These are phyloP conservation scores for Podaxis sp. DNA, from an alignment of 768 basidiomycete genomes.

Conservation along the genomic window DNA sequence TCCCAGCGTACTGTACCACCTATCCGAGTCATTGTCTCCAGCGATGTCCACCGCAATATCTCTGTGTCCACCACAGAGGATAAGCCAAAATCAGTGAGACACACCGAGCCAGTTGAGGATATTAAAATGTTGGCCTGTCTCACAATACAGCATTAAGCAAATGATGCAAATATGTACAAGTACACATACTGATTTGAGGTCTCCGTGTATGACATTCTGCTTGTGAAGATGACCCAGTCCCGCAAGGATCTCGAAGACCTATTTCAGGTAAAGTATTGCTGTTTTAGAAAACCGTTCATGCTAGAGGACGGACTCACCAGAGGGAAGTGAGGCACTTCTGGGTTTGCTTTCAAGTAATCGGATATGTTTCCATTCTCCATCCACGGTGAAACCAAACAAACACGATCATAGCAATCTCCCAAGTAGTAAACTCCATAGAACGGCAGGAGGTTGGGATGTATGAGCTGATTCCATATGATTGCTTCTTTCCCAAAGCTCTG, in stretches of 20 bases:
- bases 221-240: conserved; percentile 19
- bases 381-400: conserved; percentile 17
- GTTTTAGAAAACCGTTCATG: neutral
- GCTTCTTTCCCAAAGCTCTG: conserved; percentile 7
- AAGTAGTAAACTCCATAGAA: conserved; percentile 14
- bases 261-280: neutral
- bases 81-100: conserved; percentile 28
- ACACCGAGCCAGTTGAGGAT: conserved; percentile 17
- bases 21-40: conserved; percentile 14
- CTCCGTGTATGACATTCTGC: conserved; percentile 20
- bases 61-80: conserved; percentile 18
- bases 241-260: conserved; percentile 15
- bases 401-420: neutral
- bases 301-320: neutral
- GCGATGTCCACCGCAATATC: conserved; percentile 19
- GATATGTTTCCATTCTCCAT: conserved; percentile 9
- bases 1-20: conserved; percentile 24
- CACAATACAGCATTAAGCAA: neutral
- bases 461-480: conserved; percentile 11
- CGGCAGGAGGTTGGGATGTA: conserved; percentile 12
- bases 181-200: conserved; percentile 23
- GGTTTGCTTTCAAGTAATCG: conserved; percentile 11
- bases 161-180: neutral
- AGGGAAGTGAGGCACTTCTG: neutral
- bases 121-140: conserved; percentile 27